A percentile compares a stretch with the other conserved stretches of the same genome.
Evolutionary conservation across 306 rosid species (phyloP).

Genomic region (Mimosa bimucronata): DNA sequence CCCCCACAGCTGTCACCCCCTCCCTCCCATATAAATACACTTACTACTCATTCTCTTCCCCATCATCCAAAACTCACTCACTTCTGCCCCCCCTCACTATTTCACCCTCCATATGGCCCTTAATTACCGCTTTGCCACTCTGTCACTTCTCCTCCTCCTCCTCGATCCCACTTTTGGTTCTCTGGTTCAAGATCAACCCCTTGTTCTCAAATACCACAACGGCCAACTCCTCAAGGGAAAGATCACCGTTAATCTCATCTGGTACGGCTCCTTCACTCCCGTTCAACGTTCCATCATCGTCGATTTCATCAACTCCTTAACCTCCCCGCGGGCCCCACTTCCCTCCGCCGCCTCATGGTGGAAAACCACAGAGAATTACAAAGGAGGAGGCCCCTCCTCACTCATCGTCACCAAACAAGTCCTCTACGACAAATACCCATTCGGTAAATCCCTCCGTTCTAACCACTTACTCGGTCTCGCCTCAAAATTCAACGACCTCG

Average conservation of each 20-base stretch:
- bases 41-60: too few relatives aligned
- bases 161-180: slow-evolving; percentile 36
- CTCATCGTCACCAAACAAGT: slow-evolving; percentile 68
- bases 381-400: slow-evolving; percentile 52
- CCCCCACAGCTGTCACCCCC: slow-evolving; percentile 45
- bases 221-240: slow-evolving; percentile 71
- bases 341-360: slow-evolving; percentile 75
- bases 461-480: slow-evolving; percentile 51
- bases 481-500: slow-evolving; percentile 41
- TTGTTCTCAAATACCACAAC: slow-evolving; percentile 74
- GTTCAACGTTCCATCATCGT: slow-evolving; percentile 71
- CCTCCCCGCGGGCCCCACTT: neutral
- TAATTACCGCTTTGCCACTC: slow-evolving; percentile 36
- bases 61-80: neutral
- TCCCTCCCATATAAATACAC: slow-evolving; percentile 41
- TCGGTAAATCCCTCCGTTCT: slow-evolving; percentile 57
- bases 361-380: slow-evolving; percentile 77
- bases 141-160: slow-evolving; percentile 10
- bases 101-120: slow-evolving; percentile 29
- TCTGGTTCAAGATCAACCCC: slow-evolving; percentile 58
- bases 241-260: slow-evolving; percentile 70
- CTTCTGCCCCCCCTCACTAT: accelerated
- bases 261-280: slow-evolving; percentile 78
- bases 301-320: slow-evolving; percentile 68
- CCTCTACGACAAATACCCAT: slow-evolving; percentile 52